A percentile compares a stretch with the other conserved stretches of the same genome.
Evolutionary conservation across 1,139 yeast genomes (phyloP).

Genomic region (Scheffersomyces illinoinensis): DNA sequence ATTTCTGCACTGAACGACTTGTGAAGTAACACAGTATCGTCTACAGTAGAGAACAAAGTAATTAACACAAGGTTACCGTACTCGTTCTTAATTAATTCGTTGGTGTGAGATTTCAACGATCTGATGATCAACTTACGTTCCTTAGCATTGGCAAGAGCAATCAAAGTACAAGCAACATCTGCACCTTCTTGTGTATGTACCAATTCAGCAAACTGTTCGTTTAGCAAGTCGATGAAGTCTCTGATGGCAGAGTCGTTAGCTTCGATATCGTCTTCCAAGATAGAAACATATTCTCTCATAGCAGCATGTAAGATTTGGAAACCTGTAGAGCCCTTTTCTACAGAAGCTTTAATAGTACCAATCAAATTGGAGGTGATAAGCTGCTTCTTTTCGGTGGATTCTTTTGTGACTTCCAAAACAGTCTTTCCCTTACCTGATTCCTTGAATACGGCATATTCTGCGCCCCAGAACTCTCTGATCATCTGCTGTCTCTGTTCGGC

Average conservation of each 20-base stretch:
- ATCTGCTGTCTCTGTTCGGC: conserved; percentile 85
- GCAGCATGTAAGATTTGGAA: conserved; percentile 96
- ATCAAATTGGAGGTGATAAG: conserved; percentile 73
- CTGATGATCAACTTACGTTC: conserved; percentile 82
- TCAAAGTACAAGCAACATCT: conserved; percentile 79
- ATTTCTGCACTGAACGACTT: conserved; percentile 70
- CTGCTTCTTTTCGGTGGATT: conserved; percentile 80
- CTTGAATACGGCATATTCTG: conserved; percentile 91
- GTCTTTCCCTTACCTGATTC: conserved; percentile 67
- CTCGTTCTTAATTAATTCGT: conserved; percentile 77
- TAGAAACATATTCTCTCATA: conserved; percentile 81
- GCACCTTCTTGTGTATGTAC: conserved; percentile 95
- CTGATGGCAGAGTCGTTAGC: conserved; percentile 61
- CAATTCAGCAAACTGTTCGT: conserved; percentile 90
- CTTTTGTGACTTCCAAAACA: conserved; percentile 65
- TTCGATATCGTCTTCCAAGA: conserved; percentile 54
- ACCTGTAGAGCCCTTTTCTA: conserved; percentile 94
- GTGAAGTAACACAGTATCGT: conserved; percentile 83
- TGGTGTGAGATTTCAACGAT: conserved; percentile 70
- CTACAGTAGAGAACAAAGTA: conserved; percentile 81
- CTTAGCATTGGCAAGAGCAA: conserved; percentile 86
- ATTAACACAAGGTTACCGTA: conserved; percentile 81
- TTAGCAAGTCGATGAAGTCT: conserved; percentile 79
- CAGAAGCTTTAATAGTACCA: conserved; percentile 86
- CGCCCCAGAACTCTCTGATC: conserved; percentile 95